phyloP scores from a whole-genome alignment of 441 rosid genomes.

The Erysimum cheiri region DNA sequence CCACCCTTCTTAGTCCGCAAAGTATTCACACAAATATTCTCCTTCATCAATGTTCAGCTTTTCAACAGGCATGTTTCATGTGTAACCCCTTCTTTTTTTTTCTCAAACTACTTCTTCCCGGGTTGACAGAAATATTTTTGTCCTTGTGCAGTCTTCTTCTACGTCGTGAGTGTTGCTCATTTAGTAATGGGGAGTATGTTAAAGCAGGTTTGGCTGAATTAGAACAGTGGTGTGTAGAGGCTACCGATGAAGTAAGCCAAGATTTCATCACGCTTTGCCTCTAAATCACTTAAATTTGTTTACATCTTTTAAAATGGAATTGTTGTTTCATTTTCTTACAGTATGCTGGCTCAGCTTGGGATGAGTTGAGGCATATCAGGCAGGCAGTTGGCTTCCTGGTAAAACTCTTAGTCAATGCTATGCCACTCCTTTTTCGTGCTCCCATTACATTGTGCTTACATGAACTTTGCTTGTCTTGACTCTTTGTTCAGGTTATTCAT shows the following conservation, averaged over 20 bases:
- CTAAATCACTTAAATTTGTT: constrained; percentile 7
- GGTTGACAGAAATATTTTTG: constrained; percentile 14
- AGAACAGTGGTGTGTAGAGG: constrained; percentile 86
- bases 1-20: constrained; percentile 91
- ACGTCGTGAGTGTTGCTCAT: constrained; percentile 97
- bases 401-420: constrained; percentile 35
- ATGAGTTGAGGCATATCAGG: constrained; percentile 95
- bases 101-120: background rate
- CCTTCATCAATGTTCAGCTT: constrained; percentile 94
- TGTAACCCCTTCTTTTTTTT: constrained; percentile 12
- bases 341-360: constrained; percentile 98
- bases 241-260: constrained; percentile 85
- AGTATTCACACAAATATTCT: constrained; percentile 91
- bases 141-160: constrained; percentile 83
- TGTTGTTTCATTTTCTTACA: constrained; percentile 43
- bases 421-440: constrained; percentile 14
- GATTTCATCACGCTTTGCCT: constrained; percentile 23
- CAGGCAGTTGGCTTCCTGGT: constrained; percentile 99
- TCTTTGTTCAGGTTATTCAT: constrained; percentile 78
- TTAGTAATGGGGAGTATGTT: constrained; percentile 97
- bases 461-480: constrained; percentile 26
- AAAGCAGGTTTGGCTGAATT: constrained; percentile 94
- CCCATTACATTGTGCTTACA: constrained; percentile 19
- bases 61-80: constrained; percentile 79
- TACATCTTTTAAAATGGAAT: constrained; percentile 27